Conservation (phyloP, 768 basidiomycete genomes). For the Suillus luteus region DNA sequence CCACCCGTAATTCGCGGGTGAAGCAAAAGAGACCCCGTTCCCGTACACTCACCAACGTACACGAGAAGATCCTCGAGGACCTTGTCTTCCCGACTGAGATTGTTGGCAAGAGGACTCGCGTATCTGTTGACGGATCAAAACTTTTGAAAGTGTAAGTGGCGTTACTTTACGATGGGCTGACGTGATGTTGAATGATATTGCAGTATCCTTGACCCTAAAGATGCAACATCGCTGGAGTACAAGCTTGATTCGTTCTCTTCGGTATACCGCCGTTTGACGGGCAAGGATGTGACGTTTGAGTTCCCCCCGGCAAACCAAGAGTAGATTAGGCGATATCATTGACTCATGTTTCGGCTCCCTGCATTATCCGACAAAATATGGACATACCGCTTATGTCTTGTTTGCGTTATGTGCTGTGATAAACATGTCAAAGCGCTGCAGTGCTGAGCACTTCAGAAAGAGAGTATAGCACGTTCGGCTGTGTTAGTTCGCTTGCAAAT, state of each 20-base stretch:
- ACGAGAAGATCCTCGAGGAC: constrained; percentile 98
- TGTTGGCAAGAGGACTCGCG: constrained; percentile 96
- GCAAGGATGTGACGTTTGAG: constrained; percentile 96
- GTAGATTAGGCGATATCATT: constrained; percentile 46
- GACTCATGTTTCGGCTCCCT: constrained; percentile 34
- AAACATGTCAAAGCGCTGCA: background rate
- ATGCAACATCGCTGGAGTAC: constrained; percentile 98
- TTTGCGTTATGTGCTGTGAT: constrained; percentile 13
- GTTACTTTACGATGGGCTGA: background rate
- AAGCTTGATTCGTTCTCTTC: constrained; percentile 99
- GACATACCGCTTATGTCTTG: constrained; percentile 36
- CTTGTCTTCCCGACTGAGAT: constrained; percentile 99
- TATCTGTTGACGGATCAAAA: constrained; percentile 92
- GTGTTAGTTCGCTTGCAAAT: background rate
- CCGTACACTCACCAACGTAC: constrained; percentile 95
- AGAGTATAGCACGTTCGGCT: background rate
- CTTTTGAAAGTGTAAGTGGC: constrained; percentile 92
- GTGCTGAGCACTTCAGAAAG: background rate
- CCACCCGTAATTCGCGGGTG: constrained; percentile 89
- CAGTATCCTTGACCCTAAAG: constrained; percentile 97
- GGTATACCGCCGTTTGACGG: constrained; percentile 92
- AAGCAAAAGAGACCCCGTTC: constrained; percentile 96
- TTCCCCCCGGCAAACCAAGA: constrained; percentile 79
- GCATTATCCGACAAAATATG: constrained; percentile 34
- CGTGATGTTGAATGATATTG: constrained; percentile 21